A percentile compares a stretch with the other conserved stretches of the same genome.
phyloP scores from a whole-genome alignment of 2,329 filamentous ascomycete species.

The Pseudocercospora crystallina region DNA sequence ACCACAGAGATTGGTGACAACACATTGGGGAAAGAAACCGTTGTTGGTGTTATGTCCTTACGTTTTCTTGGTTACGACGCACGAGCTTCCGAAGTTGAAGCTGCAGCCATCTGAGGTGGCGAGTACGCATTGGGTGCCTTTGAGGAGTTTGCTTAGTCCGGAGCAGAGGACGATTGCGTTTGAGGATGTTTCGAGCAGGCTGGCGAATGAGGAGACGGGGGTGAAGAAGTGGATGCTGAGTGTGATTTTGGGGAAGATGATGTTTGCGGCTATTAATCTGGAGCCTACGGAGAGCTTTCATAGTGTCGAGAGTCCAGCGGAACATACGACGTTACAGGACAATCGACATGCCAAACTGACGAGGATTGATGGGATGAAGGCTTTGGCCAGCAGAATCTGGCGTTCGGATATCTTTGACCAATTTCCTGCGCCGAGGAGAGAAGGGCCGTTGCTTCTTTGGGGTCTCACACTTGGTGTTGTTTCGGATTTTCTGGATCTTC shows the following conservation, averaged over 20 bases:
- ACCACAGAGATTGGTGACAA: constrained; percentile 65
- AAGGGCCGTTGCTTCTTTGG: constrained; percentile 62
- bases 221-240: constrained; percentile 56
- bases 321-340: constrained; percentile 25
- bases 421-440: constrained; percentile 36
- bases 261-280: constrained; percentile 64
- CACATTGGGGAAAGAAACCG: constrained; percentile 63
- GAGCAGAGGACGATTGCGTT: constrained; percentile 61
- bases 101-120: constrained; percentile 70
- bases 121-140: constrained; percentile 67
- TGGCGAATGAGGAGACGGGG: constrained; percentile 56
- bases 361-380: constrained; percentile 14
- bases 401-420: constrained; percentile 31
- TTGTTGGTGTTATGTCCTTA: constrained; percentile 70
- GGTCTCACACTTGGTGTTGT: constrained; percentile 67
- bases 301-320: constrained; percentile 45
- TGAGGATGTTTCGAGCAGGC: constrained; percentile 63
- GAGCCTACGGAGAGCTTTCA: constrained; percentile 62
- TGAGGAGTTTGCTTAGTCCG: constrained; percentile 61
- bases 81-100: constrained; percentile 56
- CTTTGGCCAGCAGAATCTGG: constrained; percentile 19
- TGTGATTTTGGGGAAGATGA: constrained; percentile 63
- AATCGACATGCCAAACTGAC: constrained; percentile 27
- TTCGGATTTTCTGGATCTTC: constrained; percentile 65
- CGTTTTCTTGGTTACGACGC: constrained; percentile 62